phyloP scores from a whole-genome alignment of 192 early-diverging fungal species.

The Lobosporangium transversale region DNA sequence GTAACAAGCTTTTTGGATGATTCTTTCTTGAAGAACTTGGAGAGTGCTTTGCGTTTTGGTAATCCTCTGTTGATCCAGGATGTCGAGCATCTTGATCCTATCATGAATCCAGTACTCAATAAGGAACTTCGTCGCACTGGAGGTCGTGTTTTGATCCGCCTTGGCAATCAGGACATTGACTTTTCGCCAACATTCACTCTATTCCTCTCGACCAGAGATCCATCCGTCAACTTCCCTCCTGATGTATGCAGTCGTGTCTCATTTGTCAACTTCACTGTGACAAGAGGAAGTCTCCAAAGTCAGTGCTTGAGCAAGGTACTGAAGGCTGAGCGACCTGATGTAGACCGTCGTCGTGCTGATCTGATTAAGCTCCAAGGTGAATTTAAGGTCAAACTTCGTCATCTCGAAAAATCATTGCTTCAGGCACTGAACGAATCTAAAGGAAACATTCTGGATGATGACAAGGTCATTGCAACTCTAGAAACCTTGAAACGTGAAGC shows the following conservation, averaged over 20 bases:
- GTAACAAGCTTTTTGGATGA: constrained; percentile 98
- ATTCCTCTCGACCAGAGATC: constrained; percentile 94
- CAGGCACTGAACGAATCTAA: constrained; percentile 94
- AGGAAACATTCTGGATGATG: constrained; percentile 98
- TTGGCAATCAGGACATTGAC: constrained; percentile 99
- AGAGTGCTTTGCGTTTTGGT: constrained; percentile 98
- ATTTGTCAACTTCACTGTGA: constrained; percentile 99
- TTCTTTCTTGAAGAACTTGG: constrained; percentile 96
- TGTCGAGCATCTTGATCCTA: constrained; percentile 96
- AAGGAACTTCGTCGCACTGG: constrained; percentile 96
- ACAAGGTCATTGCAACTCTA: constrained; percentile 91
- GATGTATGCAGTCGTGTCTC: constrained; percentile 98
- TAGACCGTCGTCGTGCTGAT: constrained; percentile 91
- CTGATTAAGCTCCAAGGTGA: constrained; percentile 96
- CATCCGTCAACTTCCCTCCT: constrained; percentile 92
- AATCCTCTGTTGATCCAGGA: constrained; percentile 97
- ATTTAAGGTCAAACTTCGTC: constrained; percentile 91
- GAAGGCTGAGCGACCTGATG: constrained; percentile 95
- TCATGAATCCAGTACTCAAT: constrained; percentile 98
- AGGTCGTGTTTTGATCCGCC: constrained; percentile 92
- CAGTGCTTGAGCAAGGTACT: constrained; percentile 98
- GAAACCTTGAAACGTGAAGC: constrained; percentile 98
- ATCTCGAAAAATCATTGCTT: constrained; percentile 93
- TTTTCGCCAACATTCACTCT: constrained; percentile 97
- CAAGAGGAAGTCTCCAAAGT: constrained; percentile 93